These are phyloP conservation scores for Paecilomyces niveus DNA, from an alignment of 2,329 filamentous ascomycete species.

Conservation along the genomic window DNA sequence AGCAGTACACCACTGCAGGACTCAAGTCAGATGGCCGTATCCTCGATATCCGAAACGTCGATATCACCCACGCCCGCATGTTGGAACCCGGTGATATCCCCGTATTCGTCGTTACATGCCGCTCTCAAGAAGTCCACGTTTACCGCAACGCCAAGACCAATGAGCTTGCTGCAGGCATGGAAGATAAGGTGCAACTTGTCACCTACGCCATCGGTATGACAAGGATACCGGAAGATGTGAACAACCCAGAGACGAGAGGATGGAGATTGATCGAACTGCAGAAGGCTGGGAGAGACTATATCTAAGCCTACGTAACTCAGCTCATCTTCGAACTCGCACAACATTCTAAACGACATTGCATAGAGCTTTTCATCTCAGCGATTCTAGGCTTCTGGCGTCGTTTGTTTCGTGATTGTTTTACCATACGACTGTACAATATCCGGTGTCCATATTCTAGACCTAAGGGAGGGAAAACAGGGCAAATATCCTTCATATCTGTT, in stretches of 20 bases:
- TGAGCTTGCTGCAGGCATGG: constrained; percentile 90
- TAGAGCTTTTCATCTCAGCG: background rate
- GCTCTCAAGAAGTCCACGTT: constrained; percentile 95
- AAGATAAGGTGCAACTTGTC: constrained; percentile 96
- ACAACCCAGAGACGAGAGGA: constrained; percentile 90
- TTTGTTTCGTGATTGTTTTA: constrained; percentile 19
- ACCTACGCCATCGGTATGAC: constrained; percentile 98
- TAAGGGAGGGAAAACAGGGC: constrained; percentile 23
- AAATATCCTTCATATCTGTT: constrained; percentile 20
- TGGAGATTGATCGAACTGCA: constrained; percentile 98
- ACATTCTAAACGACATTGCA: background rate
- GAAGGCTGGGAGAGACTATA: constrained; percentile 91
- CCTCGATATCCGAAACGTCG: constrained; percentile 88
- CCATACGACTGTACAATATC: constrained; percentile 33
- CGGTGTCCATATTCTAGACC: constrained; percentile 27
- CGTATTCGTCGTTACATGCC: constrained; percentile 93
- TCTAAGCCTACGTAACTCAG: constrained; percentile 39
- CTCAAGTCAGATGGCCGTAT: constrained; percentile 93
- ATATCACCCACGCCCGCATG: constrained; percentile 50
- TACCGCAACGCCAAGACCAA: constrained; percentile 88
- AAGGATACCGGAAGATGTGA: constrained; percentile 86
- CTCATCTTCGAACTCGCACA: background rate
- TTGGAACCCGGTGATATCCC: constrained; percentile 52
- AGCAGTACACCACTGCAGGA: constrained; percentile 89
- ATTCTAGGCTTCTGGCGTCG: constrained; percentile 3